Evolutionary conservation across 2,329 filamentous ascomycete species (phyloP).

Genomic region (Penicillium sp.): DNA sequence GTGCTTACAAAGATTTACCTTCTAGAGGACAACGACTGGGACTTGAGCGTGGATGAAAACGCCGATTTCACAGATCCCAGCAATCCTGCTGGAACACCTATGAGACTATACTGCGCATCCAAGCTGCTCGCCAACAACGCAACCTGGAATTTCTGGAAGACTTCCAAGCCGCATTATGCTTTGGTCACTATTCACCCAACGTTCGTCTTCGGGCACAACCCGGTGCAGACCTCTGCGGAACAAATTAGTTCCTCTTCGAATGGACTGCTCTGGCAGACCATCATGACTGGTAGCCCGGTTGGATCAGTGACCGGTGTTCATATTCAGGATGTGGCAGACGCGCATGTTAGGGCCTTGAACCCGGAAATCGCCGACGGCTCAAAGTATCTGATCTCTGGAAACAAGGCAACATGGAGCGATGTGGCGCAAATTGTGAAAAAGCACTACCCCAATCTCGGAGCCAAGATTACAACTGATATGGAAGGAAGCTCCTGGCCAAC

Average conservation of each 20-base stretch:
- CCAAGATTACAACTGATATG: constrained; percentile 6
- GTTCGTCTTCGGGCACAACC: constrained; percentile 24
- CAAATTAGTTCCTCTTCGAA: constrained; percentile 13
- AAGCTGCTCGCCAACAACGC: constrained; percentile 26
- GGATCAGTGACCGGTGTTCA: constrained; percentile 16
- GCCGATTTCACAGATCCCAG: constrained; percentile 12
- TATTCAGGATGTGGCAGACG: constrained; percentile 27
- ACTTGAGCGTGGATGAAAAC: constrained; percentile 16
- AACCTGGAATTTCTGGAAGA: constrained; percentile 18
- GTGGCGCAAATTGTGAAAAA: constrained; percentile 15
- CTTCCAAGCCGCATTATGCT: constrained; percentile 16
- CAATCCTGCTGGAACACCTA: constrained; percentile 10
- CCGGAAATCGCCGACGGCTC: constrained; percentile 17
- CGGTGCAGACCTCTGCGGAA: constrained; percentile 17
- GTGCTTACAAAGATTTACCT: neutral
- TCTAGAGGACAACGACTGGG: constrained; percentile 24
- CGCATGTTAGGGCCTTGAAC: constrained; percentile 23
- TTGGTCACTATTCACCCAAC: constrained; percentile 24
- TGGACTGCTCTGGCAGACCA: constrained; percentile 10
- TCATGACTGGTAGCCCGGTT: constrained; percentile 14
- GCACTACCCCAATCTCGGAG: constrained; percentile 15
- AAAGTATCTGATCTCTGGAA: constrained; percentile 18
- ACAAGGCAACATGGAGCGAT: constrained; percentile 10
- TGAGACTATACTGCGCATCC: constrained; percentile 24
- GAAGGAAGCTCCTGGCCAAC: neutral